Base-by-base conservation (phyloP, 345 rosid species). In the Camelina neglecta region DNA sequence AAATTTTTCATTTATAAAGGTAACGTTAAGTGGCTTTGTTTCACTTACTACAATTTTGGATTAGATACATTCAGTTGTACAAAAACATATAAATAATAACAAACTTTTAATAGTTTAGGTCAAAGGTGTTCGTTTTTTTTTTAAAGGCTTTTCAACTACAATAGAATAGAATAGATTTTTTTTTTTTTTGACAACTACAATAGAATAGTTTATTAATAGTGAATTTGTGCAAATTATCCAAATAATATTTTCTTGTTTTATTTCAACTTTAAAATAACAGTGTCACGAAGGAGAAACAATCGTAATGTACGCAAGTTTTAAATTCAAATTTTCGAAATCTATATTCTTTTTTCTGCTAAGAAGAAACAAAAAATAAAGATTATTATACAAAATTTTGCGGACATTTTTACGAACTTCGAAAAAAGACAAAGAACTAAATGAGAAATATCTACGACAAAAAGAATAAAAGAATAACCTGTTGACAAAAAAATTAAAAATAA, bases 361-460 rank as follows among this genome's bases (percentile, higher is more conserved):
- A 59, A 59, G 44, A 59, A 5, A 35, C 44, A 44, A 60, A 15
- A 15, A 8, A 36, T 2, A 29, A n/a, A 58, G 11, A 35, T 33
- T 33, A 31, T n/a, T 8, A 1, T 35, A 8, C 41, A 2, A 73
- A 39, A 6, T 21, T 55, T 74, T 74, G 24, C 45, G 7, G 50
- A 74, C 66, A 35, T 36, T 65, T 57, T 57, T 50, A 75, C 60
- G 31, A 59, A 67, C 29, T 59, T 57, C 16, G 16, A 59, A 12
- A 67, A 67, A 48, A 26, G 61, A 67, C 61, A 66, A 65, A 67
- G 18, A 9, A 67, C 68, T 48, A 75, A 50, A 49, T 59, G 61
- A 67, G 60, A 75, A 20, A 75, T 20, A 49, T 9, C 47, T 67
- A 50, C 16, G 79, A 67, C 73, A 67, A 75, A 58, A 75, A 48